Evolutionary conservation across 805 yeast genomes (phyloP).

Genomic region (Hanseniaspora guilliermondii): DNA sequence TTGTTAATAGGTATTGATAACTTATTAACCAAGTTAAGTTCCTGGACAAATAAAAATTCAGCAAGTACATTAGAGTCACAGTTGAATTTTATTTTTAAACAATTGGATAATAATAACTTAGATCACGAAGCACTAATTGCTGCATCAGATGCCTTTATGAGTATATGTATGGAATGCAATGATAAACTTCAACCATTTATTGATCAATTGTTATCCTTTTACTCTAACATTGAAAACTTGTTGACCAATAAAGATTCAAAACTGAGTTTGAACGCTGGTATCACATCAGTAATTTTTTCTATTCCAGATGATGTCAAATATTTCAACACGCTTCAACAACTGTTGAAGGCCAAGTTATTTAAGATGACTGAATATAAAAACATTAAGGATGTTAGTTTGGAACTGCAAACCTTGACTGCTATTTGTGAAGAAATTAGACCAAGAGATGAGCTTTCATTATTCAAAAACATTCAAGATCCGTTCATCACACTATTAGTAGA

Average conservation of each 20-base stretch:
- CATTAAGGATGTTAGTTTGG: not conserved
- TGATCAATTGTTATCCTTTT: constrained; percentile 65
- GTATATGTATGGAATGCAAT: constrained; percentile 85
- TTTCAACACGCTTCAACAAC: not conserved
- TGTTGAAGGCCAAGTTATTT: constrained; percentile 3
- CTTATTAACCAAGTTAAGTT: constrained; percentile 89
- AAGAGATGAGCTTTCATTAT: not conserved
- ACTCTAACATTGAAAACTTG: constrained; percentile 23
- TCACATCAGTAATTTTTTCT: constrained; percentile 28
- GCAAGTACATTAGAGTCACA: constrained; percentile 62
- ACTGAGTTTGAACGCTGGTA: constrained; percentile 67
- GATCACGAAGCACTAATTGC: constrained; percentile 52
- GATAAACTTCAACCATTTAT: constrained; percentile 48
- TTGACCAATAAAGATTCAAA: constrained; percentile 31
- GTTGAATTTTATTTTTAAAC: constrained; percentile 68
- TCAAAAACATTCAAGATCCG: constrained; percentile 3
- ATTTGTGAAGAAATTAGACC: constrained; percentile 11
- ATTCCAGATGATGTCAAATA: constrained; percentile 3
- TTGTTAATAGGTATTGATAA: constrained; percentile 71
- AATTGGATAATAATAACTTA: constrained; percentile 36
- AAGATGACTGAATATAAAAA: not conserved
- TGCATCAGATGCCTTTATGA: constrained; percentile 87
- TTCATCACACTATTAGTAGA: not conserved
- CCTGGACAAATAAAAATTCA: constrained; percentile 85
- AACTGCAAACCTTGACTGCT: not conserved